Conservation (phyloP, 1,139 yeast species). For the Magnusiomyces sp. region DNA sequence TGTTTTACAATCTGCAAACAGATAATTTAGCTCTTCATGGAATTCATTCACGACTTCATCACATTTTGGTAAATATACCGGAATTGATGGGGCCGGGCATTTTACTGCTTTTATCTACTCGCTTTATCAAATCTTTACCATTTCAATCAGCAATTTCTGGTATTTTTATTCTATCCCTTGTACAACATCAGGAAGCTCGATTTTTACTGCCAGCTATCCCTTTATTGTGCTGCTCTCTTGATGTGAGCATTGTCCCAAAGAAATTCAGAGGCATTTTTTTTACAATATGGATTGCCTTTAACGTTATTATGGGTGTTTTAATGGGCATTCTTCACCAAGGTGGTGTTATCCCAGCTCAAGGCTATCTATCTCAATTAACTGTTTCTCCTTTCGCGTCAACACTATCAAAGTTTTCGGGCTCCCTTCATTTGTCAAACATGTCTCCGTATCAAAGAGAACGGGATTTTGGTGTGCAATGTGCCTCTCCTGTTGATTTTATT, state of each 20-base stretch:
- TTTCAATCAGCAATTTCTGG: constrained; percentile 59
- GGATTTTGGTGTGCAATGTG: too few relatives aligned
- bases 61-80: constrained; percentile 66
- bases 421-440: not conserved
- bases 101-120: constrained; percentile 31
- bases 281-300: constrained; percentile 57
- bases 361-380: constrained; percentile 24
- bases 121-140: constrained; percentile 25
- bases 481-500: too few relatives aligned
- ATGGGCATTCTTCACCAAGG: constrained; percentile 88
- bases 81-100: constrained; percentile 72
- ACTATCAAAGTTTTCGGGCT: not conserved
- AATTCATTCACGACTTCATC: constrained; percentile 69
- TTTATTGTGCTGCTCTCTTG: constrained; percentile 54
- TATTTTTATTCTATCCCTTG: constrained; percentile 47
- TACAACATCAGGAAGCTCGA: constrained; percentile 89
- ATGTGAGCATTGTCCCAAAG: constrained; percentile 26
- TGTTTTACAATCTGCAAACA: constrained; percentile 54
- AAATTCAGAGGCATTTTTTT: constrained; percentile 27
- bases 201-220: constrained; percentile 77
- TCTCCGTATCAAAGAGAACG: too few relatives aligned
- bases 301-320: constrained; percentile 46
- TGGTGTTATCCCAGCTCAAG: constrained; percentile 69
- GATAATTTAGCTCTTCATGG: constrained; percentile 72
- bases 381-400: not conserved